Base-by-base conservation (phyloP, 2,329 filamentous ascomycete genomes). In the Bipolaris bicolor region DNA sequence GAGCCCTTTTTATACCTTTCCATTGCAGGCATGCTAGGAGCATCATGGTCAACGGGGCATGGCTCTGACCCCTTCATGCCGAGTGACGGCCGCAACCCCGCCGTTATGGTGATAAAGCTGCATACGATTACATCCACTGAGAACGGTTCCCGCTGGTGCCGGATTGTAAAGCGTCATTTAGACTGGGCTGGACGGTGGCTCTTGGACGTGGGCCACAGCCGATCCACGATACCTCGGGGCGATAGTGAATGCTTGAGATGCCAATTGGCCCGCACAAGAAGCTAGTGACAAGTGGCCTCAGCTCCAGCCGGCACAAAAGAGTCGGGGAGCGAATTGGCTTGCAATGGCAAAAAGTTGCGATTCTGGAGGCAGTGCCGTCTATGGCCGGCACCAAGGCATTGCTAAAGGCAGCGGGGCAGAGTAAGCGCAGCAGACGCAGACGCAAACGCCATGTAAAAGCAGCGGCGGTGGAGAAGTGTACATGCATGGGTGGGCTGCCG, bases 361-460 rank as follows among this genome's bases (percentile, higher is more conserved):
- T 65, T 64, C 53, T 58, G 52, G 64, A 60, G 68, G 63, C 56
- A 64, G 45, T 65, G 61, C 63, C 62, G 64, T 68, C 53, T 52
- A 66, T 64, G 65, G 58, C 58, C 60, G 65, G 63, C 66, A 68
- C 57, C 66, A 66, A 60, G 54, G 67, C 60, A 55, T 55, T 61
- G 65, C 63, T 67, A 74, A 75, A 70, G 70, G 72, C 72, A 73
- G 73, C 72, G 67, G 71, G 66, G 61, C 57, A 64, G 60, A 61
- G 66, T 71, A 76, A 75, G 73, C 73, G 72, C 74, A 74, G 62
- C 72, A 75, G 70, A 75, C 70, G 72, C 72, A 67, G 60, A 68
- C 64, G 52, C 65, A 61, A 65, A 66, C 52, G 63, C 49, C 50
- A 63, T 57, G 64, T 63, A 73, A 75, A 75, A 76, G 71, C 70